Evolutionary conservation across 441 rosid species (phyloP).

Genomic region (Croton setiger): DNA sequence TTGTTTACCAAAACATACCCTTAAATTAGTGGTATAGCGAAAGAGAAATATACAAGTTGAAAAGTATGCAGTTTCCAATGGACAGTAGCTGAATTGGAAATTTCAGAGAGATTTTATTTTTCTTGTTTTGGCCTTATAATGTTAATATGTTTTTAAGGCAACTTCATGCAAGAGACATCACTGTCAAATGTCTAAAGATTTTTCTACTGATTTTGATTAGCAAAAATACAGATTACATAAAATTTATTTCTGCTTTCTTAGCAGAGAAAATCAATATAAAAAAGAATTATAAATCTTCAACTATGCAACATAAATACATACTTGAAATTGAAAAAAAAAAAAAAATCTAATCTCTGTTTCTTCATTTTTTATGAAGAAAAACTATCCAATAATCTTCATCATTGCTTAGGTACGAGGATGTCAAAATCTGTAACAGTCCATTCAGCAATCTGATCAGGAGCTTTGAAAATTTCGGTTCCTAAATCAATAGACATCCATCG

Average conservation of each 20-base stretch:
- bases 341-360: neutral
- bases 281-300: neutral
- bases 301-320: neutral
- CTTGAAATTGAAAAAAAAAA: too few relatives aligned
- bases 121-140: too few relatives aligned
- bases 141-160: too few relatives aligned
- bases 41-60: too few relatives aligned
- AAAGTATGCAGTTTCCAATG: too few relatives aligned
- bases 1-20: too few relatives aligned
- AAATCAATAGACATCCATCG: slow-evolving; percentile 68
- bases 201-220: neutral
- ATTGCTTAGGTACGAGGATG: slow-evolving; percentile 37
- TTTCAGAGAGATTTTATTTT: too few relatives aligned
- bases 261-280: neutral
- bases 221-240: neutral
- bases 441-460: slow-evolving; percentile 60
- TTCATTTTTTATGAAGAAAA: neutral
- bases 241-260: slow-evolving; percentile 1
- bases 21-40: too few relatives aligned
- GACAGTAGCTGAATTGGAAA: too few relatives aligned
- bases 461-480: slow-evolving; percentile 72
- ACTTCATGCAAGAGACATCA: too few relatives aligned
- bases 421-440: slow-evolving; percentile 70
- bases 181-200: too few relatives aligned
- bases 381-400: neutral